Conservation (phyloP, 768 basidiomycete genomes). For the Agrocybe pediades region DNA sequence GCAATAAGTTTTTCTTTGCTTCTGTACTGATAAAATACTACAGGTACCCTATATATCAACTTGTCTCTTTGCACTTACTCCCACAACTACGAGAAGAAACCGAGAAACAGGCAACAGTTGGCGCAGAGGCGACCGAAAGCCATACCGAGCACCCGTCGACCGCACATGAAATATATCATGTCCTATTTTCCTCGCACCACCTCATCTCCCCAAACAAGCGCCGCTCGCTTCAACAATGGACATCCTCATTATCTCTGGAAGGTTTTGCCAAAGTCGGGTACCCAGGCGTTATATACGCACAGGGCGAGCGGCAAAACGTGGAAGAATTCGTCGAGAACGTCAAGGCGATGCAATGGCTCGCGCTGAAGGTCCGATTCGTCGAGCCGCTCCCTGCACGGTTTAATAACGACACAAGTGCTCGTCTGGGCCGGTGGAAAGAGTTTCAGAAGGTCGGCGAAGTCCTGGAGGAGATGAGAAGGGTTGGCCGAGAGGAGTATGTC, state of each 20-base stretch:
- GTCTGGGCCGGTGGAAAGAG: slow-evolving; percentile 50
- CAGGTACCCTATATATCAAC: slow-evolving; percentile 65
- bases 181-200: slow-evolving; percentile 74
- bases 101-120: background rate
- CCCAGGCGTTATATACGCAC: slow-evolving; percentile 76
- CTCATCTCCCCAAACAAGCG: slow-evolving; percentile 67
- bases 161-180: slow-evolving; percentile 43
- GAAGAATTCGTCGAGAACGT: slow-evolving; percentile 68
- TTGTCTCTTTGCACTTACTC: slow-evolving; percentile 58
- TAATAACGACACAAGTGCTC: background rate
- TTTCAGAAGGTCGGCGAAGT: slow-evolving; percentile 72
- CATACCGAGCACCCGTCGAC: background rate
- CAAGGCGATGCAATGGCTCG: slow-evolving; percentile 80
- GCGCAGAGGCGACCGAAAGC: background rate
- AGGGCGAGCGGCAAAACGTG: slow-evolving; percentile 52
- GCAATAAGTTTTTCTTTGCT: background rate
- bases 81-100: slow-evolving; percentile 51
- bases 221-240: slow-evolving; percentile 56
- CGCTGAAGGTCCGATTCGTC: slow-evolving; percentile 61
- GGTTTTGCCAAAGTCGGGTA: slow-evolving; percentile 80
- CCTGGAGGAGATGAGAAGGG: slow-evolving; percentile 62
- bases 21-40: background rate
- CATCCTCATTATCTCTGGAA: slow-evolving; percentile 49
- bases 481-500: slow-evolving; percentile 57
- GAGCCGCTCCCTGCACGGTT: slow-evolving; percentile 37